Evolutionary conservation across 176 grass and related monocot species (phyloP), one percentile per base, ranked within the genome.

Genomic region (Lolium multiflorum): DNA sequence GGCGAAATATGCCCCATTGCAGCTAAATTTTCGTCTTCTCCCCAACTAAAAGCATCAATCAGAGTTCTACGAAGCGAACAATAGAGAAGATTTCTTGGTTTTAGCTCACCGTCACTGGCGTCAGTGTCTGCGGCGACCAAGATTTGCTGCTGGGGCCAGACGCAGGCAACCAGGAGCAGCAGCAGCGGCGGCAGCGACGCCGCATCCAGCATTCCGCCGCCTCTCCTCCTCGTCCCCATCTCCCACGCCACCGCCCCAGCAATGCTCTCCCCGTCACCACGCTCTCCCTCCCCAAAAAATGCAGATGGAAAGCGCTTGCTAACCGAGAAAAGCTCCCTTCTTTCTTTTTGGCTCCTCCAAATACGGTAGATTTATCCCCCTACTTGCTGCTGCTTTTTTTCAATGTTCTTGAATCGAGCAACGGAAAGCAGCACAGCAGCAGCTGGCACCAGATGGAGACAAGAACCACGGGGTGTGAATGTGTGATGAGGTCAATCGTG

Each of bases 121-220:
- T 91, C 89, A 2, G 89, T 91, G 49, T 80, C 81, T 7, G 85
- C 89, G 79, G 84, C 81, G 66, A 83, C 85, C 26, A 88, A 84
- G 89, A 87, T 87, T 79, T 80, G 81, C 12, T 20, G 46, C 48
- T 56, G 56, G 41, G 89, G 76, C 68, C 67, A 91, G 83, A 91
- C 56, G 89, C 20, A 5, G 74, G 20, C 51, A 66, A 21, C 63
- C 59, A 72, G 88, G 13, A 70, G 83, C 17, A 70, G 57, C 11
- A 87, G 66, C 20, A 84, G 9, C 48, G 75, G 18, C 64, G 54
- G 62, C 65, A 79, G 65, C 81, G 85, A 44, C 2, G 59, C 56
- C 58, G 43, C 81, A 41, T 50, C 68, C 85, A 7, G 39, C 81
- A 61, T 59, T 66, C 81, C 89, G n/a, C 85, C 75, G 5, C 85